Base-by-base conservation (phyloP, 306 rosid species). In the Lathyrus tuberosus region DNA sequence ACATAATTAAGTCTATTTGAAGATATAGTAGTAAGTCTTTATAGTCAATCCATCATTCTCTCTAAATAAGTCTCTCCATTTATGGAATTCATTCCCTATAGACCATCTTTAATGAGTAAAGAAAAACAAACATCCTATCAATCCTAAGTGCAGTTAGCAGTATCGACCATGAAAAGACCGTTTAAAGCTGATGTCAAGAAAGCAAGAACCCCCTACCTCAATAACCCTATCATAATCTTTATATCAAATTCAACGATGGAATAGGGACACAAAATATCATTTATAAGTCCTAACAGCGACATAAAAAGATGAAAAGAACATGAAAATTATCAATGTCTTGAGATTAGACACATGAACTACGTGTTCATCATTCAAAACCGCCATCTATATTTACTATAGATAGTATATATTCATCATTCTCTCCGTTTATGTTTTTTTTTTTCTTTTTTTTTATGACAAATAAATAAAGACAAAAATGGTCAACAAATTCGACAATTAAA, bases 91-190 rank as follows among this genome's bases (percentile, higher is more conserved):
- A 35, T 35, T 35, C 40, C 40, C 40, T 35, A 35, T 43, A 43
- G 49, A 43, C 12, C 5, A 67, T 44, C 67, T 73, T 73, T 79
- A 59, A 5, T 7, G 40, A 10, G 13, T 22, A 54, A 75, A 80
- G 75, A 72, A 48, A 63, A 79, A 54, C 72, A 14, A 0, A 17
- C 64, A 48, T 46, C 62, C 67, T 49, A 44, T 69, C 63, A 66
- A 58, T 75, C 38, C 58, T 10, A 43, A 65, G 77, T 73, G 72
- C 75, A 51, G 24, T 60, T 1, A 65, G 33, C 71, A 65, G 63
- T 76, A 51, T 65, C 6, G 0, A 51, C 57, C 75, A 71, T 66
- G 81, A 80, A 74, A 67, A 51, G 75, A 76, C 78, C 4, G 3
- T 30, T 18, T 56, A 70, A 75, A 71, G 77, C 42, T 20, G 20